Evolutionary conservation across 805 yeast species (phyloP).

Genomic region (Kuraishia borneana): DNA sequence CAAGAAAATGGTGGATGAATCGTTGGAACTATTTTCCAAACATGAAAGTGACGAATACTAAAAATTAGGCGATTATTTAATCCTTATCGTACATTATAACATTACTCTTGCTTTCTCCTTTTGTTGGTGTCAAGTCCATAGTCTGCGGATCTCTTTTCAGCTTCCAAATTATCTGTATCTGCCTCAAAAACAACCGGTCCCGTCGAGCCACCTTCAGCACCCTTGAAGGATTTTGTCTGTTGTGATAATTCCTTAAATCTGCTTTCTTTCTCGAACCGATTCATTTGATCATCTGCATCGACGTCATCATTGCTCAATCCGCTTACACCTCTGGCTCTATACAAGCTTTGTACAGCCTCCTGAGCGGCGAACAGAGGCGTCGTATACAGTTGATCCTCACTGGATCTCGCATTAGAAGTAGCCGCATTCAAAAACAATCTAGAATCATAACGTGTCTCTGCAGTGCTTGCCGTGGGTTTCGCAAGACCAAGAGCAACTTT

Average conservation of each 20-base stretch:
- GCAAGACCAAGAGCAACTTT: conserved; percentile 36
- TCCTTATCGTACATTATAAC: neutral
- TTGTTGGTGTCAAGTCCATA: conserved; percentile 3
- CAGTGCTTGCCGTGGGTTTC: conserved; percentile 6
- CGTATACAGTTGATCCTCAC: conserved; percentile 45
- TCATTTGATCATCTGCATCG: conserved; percentile 8
- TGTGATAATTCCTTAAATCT: conserved; percentile 7
- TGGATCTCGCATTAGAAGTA: conserved; percentile 21
- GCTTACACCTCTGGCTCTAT: conserved; percentile 25
- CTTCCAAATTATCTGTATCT: conserved; percentile 7
- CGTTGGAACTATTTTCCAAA: conserved; percentile 3
- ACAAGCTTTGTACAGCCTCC: conserved; percentile 37
- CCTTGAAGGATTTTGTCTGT: conserved; percentile 6
- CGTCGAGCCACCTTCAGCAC: conserved; percentile 1
- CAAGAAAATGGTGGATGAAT: conserved; percentile 6
- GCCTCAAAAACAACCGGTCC: conserved; percentile 17
- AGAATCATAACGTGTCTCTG: conserved; percentile 44
- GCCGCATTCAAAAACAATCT: conserved; percentile 39
- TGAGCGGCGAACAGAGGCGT: conserved; percentile 44
- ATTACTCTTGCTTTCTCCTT: conserved; percentile 1
- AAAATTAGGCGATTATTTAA: neutral
- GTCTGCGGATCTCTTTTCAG: neutral
- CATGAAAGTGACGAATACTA: neutral
- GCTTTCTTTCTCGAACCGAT: conserved; percentile 5
- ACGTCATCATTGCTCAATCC: conserved; percentile 7